These are phyloP conservation scores for Xylaria sp. DNA, from an alignment of 2,329 filamentous ascomycete genomes.

Conservation along the genomic window DNA sequence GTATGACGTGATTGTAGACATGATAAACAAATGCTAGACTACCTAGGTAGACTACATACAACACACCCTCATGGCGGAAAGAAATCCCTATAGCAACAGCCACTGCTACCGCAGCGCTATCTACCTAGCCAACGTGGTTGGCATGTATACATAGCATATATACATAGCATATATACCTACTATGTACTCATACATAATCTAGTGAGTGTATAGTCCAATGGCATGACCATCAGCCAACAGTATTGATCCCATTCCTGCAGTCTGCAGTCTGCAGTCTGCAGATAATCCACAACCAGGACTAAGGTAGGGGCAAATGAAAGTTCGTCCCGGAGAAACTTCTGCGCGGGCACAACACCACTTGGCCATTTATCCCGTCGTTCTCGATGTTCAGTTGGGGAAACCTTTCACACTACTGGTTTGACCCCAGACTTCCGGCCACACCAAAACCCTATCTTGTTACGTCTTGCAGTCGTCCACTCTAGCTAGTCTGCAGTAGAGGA, in stretches of 20 bases:
- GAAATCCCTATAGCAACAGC: constrained; percentile 20
- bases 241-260: no score
- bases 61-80: constrained; percentile 2
- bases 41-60: no score
- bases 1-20: no score
- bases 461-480: no score
- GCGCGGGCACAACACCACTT: constrained; percentile 31
- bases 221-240: constrained; percentile 11
- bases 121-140: neutral
- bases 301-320: constrained; percentile 26
- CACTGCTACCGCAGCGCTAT: neutral
- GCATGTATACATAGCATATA: neutral
- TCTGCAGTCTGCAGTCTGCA: constrained; percentile 8
- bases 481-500: neutral
- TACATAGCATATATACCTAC: neutral
- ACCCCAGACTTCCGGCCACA: constrained; percentile 20
- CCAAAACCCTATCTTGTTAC: constrained; percentile 15
- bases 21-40: no score
- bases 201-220: neutral
- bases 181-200: neutral
- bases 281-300: neutral
- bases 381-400: constrained; percentile 1
- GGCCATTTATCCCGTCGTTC: constrained; percentile 29
- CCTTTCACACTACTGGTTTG: constrained; percentile 5
- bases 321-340: constrained; percentile 17